These are phyloP conservation scores for Narthecium ossifragum DNA, from an alignment of 106 monocot genomes.

Conservation along the genomic window DNA sequence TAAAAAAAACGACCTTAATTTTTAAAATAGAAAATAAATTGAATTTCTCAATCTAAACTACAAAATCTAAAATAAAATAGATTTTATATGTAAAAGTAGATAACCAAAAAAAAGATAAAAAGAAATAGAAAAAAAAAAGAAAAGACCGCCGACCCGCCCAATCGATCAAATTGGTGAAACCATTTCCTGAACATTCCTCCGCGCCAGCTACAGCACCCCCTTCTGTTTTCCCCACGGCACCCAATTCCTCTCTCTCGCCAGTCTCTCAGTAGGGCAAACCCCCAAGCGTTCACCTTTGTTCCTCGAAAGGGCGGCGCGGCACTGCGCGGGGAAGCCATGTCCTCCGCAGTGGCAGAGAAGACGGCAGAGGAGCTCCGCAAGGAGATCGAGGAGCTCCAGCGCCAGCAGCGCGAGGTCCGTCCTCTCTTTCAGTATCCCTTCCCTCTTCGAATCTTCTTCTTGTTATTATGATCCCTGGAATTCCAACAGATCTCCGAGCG, in stretches of 20 bases:
- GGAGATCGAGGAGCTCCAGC: constrained; percentile 93
- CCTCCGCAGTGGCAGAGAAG: constrained; percentile 62
- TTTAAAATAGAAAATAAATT: not conserved
- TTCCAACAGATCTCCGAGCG: constrained; percentile 74
- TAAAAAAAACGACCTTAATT: too few relatives aligned
- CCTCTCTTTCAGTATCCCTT: not conserved
- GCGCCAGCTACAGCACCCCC: too few relatives aligned
- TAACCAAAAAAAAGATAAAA: constrained; percentile 82
- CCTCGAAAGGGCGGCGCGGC: too few relatives aligned
- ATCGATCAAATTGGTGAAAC: too few relatives aligned
- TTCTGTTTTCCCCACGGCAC: too few relatives aligned
- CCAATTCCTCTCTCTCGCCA: too few relatives aligned
- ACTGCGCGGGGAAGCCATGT: constrained; percentile 8
- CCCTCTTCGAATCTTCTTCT: not conserved
- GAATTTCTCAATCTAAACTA: not conserved
- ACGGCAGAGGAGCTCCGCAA: constrained; percentile 86
- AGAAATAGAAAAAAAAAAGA: too few relatives aligned
- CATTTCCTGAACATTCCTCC: too few relatives aligned
- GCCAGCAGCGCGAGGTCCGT: constrained; percentile 87
- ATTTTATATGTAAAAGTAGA: constrained; percentile 47
- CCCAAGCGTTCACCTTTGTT: constrained; percentile 1
- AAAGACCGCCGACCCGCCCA: too few relatives aligned
- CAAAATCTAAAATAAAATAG: too few relatives aligned
- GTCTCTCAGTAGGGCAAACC: constrained; percentile 93
- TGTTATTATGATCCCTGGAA: too few relatives aligned